These are phyloP conservation scores for Cryptococcus maquisensis DNA, from an alignment of 1,284 basidiomycete species.

Conservation along the genomic window DNA sequence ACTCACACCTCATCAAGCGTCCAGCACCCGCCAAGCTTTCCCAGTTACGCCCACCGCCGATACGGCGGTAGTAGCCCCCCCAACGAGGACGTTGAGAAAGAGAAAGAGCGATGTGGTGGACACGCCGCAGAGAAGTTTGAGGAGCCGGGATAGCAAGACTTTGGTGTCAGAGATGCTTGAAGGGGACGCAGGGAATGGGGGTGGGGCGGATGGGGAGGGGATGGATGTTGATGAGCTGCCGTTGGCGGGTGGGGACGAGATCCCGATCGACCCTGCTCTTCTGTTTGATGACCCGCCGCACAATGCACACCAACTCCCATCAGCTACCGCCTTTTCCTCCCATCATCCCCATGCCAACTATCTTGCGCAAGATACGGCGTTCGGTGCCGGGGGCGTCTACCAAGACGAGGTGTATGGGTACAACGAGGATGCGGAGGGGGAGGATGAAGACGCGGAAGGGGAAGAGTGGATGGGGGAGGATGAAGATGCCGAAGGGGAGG, in stretches of 20 bases:
- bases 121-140: not conserved
- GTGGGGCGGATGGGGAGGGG: not conserved
- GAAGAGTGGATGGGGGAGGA: constrained; percentile 15
- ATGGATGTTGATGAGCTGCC: constrained; percentile 3
- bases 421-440: not conserved
- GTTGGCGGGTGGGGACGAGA: not conserved
- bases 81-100: constrained; percentile 29
- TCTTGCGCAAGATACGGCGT: not conserved
- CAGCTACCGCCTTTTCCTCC: not conserved
- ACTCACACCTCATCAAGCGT: not conserved
- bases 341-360: not conserved
- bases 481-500: constrained; percentile 14
- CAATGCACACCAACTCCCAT: not conserved
- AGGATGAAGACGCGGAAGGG: constrained; percentile 15
- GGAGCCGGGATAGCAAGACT: not conserved
- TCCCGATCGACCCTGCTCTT: not conserved
- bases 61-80: constrained; percentile 15
- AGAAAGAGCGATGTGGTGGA: constrained; percentile 10
- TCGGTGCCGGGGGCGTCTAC: not conserved
- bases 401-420: not conserved
- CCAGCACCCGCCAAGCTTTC: constrained; percentile 22
- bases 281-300: not conserved
- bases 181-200: not conserved
- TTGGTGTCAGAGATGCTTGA: not conserved
- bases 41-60: constrained; percentile 38